Evolutionary conservation across 2,329 filamentous ascomycete genomes (phyloP).

Genomic region (Ophiostoma quercus): DNA sequence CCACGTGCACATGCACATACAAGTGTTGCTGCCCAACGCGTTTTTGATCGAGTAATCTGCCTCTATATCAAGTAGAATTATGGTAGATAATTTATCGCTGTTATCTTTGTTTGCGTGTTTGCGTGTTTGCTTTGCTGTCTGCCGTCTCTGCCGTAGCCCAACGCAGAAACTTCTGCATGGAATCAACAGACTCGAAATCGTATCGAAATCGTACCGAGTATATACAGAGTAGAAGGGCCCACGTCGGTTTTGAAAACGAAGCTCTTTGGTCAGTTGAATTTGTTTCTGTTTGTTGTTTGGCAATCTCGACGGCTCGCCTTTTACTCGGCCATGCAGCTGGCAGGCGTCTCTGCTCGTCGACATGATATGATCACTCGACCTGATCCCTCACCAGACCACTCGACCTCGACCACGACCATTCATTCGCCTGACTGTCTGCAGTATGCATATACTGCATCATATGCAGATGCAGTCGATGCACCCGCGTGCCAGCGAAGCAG

Average conservation of each 20-base stretch:
- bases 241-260: not conserved
- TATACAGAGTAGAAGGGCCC: not conserved
- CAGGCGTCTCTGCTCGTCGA: not conserved
- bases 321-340: not conserved
- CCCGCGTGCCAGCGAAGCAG: not conserved
- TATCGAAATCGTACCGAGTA: too few species aligned
- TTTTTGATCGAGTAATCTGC: not conserved
- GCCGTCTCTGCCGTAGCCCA: not conserved
- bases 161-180: not conserved
- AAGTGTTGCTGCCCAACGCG: conserved; percentile 10
- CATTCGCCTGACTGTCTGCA: not conserved
- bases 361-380: not conserved
- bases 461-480: not conserved
- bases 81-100: too few species aligned
- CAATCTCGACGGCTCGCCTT: not conserved
- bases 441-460: too few species aligned
- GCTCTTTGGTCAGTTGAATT: not conserved
- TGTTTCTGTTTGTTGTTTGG: not conserved
- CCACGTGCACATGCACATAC: conserved; percentile 9
- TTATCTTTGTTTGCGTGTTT: too few species aligned
- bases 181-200: too few species aligned
- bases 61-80: not conserved
- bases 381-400: not conserved
- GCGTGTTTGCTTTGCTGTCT: too few species aligned
- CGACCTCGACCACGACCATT: not conserved